Percentiles rank a stretch among this genome's conserved stretches.
Conservation (phyloP, 2,329 filamentous ascomycete species). For the Boeremia lycopersici region DNA sequence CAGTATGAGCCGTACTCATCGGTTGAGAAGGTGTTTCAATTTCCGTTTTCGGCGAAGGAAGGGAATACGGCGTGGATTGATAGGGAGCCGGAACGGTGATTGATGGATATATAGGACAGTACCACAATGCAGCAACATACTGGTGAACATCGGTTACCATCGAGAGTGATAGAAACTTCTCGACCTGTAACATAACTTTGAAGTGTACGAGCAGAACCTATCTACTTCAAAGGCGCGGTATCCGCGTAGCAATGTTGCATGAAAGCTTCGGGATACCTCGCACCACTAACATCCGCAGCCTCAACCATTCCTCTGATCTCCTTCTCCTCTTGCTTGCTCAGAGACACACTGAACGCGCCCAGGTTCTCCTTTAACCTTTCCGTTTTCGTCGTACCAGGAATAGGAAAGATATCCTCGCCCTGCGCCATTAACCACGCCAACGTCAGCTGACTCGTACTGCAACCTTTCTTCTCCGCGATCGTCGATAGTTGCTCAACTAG, state of each 20-base stretch:
- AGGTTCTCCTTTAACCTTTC: constrained; percentile 42
- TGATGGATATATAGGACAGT: too few relatives aligned
- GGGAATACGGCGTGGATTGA: constrained; percentile 60
- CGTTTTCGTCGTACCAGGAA: constrained; percentile 53
- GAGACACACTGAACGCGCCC: constrained; percentile 29
- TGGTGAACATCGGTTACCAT: too few relatives aligned
- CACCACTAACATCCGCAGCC: constrained; percentile 51
- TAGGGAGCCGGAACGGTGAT: constrained; percentile 20
- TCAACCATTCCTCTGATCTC: constrained; percentile 34
- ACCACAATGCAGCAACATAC: too few relatives aligned
- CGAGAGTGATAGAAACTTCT: too few relatives aligned
- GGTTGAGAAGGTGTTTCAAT: constrained; percentile 35
- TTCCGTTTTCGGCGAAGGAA: constrained; percentile 48
- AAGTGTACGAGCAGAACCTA: too few relatives aligned
- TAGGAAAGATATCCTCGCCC: constrained; percentile 62
- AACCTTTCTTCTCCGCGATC: constrained; percentile 55
- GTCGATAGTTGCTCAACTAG: constrained; percentile 40
- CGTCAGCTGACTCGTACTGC: constrained; percentile 64
- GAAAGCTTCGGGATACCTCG: constrained; percentile 48
- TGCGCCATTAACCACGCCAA: constrained; percentile 49
- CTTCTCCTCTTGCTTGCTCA: constrained; percentile 38
- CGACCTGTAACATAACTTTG: too few relatives aligned
- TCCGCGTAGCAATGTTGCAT: constrained; percentile 46
- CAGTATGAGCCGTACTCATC: constrained; percentile 36
- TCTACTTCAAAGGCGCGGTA: constrained; percentile 38